Percentiles rank a stretch among this genome's conserved stretches.
phyloP scores from a whole-genome alignment of 2,329 filamentous ascomycete genomes.

The Celoporthe dispersa region DNA sequence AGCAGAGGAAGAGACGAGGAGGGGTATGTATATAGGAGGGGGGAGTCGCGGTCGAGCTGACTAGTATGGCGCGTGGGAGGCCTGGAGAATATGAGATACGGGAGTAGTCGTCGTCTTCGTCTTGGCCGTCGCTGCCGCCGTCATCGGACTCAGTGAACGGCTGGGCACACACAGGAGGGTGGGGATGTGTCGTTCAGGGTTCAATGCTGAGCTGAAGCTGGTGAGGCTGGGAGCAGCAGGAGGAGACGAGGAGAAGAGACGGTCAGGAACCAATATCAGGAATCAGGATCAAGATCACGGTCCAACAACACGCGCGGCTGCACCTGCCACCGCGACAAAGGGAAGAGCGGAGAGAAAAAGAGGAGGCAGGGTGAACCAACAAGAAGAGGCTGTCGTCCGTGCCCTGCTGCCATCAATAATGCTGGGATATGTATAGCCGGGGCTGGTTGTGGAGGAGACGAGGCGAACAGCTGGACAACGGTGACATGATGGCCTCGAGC shows the following conservation, averaged over 20 bases:
- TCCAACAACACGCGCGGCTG: not conserved
- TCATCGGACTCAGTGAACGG: slow-evolving; percentile 15
- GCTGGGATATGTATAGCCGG: not conserved
- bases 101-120: not conserved
- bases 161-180: not conserved
- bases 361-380: not conserved
- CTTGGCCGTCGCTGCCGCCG: slow-evolving; percentile 5
- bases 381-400: not conserved
- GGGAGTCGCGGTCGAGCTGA: not conserved
- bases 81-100: not conserved
- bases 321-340: not conserved
- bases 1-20: not conserved
- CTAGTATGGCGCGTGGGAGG: slow-evolving; percentile 1
- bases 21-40: not conserved
- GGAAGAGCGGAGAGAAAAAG: not conserved
- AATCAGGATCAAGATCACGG: slow-evolving; percentile 2
- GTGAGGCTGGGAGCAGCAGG: not conserved
- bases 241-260: slow-evolving; percentile 5
- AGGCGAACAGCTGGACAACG: not conserved
- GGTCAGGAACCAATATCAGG: slow-evolving; percentile 12
- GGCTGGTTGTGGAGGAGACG: not conserved
- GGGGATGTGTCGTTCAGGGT: not conserved
- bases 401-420: slow-evolving; percentile 11
- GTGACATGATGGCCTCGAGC: not conserved
- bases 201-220: not conserved